Evolutionary conservation across 352 stramenopile genomes (phyloP).

Genomic region (Phytophthora sojae): DNA sequence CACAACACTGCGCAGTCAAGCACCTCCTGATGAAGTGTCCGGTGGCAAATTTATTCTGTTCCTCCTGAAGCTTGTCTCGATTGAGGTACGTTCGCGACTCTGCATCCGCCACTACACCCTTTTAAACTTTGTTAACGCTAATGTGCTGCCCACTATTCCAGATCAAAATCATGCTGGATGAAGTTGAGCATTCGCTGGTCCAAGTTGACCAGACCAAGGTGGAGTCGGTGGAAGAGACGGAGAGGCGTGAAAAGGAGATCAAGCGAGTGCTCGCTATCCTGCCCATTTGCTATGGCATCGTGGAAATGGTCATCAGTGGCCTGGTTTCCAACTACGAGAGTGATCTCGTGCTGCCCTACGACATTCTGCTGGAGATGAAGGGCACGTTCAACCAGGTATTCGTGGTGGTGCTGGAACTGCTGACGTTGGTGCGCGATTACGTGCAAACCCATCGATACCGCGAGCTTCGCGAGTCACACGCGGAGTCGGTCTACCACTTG

Average conservation of each 20-base stretch:
- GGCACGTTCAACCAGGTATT: slow-evolving; percentile 75
- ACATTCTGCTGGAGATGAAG: slow-evolving; percentile 81
- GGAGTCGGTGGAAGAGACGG: slow-evolving; percentile 50
- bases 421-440: slow-evolving; percentile 74
- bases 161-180: slow-evolving; percentile 89
- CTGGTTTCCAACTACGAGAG: slow-evolving; percentile 63
- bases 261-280: slow-evolving; percentile 65
- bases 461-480: slow-evolving; percentile 47
- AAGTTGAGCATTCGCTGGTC: slow-evolving; percentile 76
- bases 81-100: slow-evolving; percentile 58
- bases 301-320: slow-evolving; percentile 74
- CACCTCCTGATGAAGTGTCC: slow-evolving; percentile 60
- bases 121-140: neutral
- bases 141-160: slow-evolving; percentile 23
- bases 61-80: slow-evolving; percentile 78
- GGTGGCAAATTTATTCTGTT: slow-evolving; percentile 80
- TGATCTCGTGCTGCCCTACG: slow-evolving; percentile 62
- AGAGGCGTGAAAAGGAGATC: slow-evolving; percentile 61
- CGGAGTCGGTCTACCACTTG: slow-evolving; percentile 53
- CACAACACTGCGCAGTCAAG: slow-evolving; percentile 57
- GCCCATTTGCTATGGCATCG: slow-evolving; percentile 79
- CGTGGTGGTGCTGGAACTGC: slow-evolving; percentile 71
- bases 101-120: neutral
- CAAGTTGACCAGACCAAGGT: slow-evolving; percentile 70
- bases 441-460: slow-evolving; percentile 77